These are phyloP conservation scores for Chlamydomonas asymmetrica DNA, from an alignment of 139 green algal species.

Conservation along the genomic window DNA sequence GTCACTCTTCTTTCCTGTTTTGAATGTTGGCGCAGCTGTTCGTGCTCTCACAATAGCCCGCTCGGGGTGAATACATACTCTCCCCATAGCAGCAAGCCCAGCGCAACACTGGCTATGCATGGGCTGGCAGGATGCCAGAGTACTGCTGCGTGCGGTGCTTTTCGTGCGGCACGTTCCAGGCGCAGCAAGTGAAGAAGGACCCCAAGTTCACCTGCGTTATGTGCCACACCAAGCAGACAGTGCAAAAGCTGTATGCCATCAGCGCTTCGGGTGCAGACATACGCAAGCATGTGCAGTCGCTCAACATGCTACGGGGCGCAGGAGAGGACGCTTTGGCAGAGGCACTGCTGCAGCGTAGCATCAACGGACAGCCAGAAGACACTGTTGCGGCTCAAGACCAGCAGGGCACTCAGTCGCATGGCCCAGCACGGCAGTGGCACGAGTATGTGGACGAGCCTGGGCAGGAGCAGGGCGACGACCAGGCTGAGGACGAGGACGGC, in stretches of 20 bases:
- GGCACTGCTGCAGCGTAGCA: not conserved
- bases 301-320: not conserved
- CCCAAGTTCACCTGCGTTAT: conserved; percentile 19
- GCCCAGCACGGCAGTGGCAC: not conserved
- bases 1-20: too few species aligned
- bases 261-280: conserved; percentile 11
- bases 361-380: not conserved
- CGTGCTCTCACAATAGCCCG: too few species aligned
- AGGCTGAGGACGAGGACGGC: not conserved
- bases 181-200: conserved; percentile 25
- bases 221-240: conserved; percentile 21
- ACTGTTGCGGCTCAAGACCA: not conserved
- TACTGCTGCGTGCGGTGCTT: conserved; percentile 28
- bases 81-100: too few species aligned
- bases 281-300: conserved; percentile 11
- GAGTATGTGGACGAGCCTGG: not conserved
- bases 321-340: not conserved
- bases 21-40: too few species aligned
- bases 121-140: too few species aligned
- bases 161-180: conserved; percentile 10
- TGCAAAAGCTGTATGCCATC: conserved; percentile 25
- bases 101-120: too few species aligned
- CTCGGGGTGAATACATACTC: too few species aligned
- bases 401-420: not conserved
- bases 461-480: not conserved